phyloP scores from a whole-genome alignment of 2,329 filamentous ascomycete species.

The Drechslerella stenobrocha region DNA sequence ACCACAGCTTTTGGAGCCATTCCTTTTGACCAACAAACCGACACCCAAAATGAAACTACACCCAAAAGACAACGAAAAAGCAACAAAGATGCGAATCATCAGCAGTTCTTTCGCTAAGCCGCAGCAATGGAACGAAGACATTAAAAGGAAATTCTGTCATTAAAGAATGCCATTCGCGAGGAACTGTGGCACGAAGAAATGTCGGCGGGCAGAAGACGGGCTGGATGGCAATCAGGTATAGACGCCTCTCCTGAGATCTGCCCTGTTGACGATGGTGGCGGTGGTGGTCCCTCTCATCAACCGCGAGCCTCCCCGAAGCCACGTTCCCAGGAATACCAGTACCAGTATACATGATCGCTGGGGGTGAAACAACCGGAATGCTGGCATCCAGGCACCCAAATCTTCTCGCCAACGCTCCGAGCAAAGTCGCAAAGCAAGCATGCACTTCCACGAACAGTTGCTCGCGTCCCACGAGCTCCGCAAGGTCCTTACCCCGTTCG shows the following conservation, averaged over 20 bases:
- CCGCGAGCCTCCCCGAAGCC: conserved; percentile 24
- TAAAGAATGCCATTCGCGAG: conserved; percentile 1
- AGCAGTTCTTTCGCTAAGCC: conserved; percentile 43
- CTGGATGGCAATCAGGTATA: conserved; percentile 13
- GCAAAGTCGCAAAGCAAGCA: conserved; percentile 65
- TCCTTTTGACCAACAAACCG: conserved; percentile 28
- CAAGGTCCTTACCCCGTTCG: conserved; percentile 64
- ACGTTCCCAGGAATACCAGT: conserved; percentile 42
- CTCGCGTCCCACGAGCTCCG: conserved; percentile 68
- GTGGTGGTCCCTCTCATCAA: conserved; percentile 30
- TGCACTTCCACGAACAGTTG: conserved; percentile 72
- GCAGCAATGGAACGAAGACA: conserved; percentile 41
- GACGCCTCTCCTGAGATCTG: conserved; percentile 33
- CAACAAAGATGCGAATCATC: conserved; percentile 6
- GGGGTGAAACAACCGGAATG: conserved; percentile 21
- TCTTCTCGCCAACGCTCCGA: conserved; percentile 55
- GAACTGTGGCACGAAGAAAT: conserved; percentile 2
- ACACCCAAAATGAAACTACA: conserved; percentile 25
- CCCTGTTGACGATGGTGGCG: conserved; percentile 23
- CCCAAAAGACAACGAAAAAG: conserved; percentile 8
- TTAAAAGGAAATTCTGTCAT: conserved; percentile 25
- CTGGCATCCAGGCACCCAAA: conserved; percentile 51
- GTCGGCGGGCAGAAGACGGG: neutral
- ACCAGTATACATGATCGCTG: conserved; percentile 21
- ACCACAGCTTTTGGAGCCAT: conserved; percentile 35